A percentile compares a stretch with the other conserved stretches of the same genome.
Conservation (phyloP, 1,284 basidiomycete species). For the Clitocybe nebularis region DNA sequence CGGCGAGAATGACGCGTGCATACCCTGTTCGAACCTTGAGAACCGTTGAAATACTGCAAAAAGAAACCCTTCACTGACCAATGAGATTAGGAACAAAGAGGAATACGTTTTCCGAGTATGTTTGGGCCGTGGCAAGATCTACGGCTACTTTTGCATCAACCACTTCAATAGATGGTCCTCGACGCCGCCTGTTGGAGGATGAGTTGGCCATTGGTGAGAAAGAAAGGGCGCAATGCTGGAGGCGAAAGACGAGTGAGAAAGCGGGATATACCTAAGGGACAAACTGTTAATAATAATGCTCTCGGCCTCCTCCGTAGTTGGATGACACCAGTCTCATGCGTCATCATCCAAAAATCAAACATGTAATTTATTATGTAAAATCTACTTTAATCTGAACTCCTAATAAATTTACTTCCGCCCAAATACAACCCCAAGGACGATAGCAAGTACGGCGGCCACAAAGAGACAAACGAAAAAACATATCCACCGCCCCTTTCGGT, state of each 20-base stretch:
- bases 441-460: conserved; percentile 43
- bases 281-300: conserved; percentile 13
- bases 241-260: conserved; percentile 4
- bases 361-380: neutral
- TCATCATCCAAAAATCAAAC: conserved; percentile 7
- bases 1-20: conserved; percentile 87
- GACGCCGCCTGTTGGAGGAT: conserved; percentile 29
- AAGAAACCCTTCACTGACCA: conserved; percentile 43
- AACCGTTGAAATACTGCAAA: neutral
- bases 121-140: conserved; percentile 79
- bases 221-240: too few species aligned
- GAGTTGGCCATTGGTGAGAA: conserved; percentile 24
- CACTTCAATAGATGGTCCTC: conserved; percentile 50
- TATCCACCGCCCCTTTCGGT: conserved; percentile 77
- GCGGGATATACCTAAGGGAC: neutral
- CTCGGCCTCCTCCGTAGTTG: conserved; percentile 17
- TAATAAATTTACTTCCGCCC: conserved; percentile 22
- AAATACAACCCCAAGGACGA: conserved; percentile 51
- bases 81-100: conserved; percentile 97
- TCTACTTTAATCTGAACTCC: neutral
- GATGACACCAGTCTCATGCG: conserved; percentile 15
- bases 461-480: conserved; percentile 64
- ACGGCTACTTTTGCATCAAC: conserved; percentile 79
- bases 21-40: conserved; percentile 59
- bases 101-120: conserved; percentile 89